Conservation (phyloP, 257 asterid species). For the Leptodermis oblonga region DNA sequence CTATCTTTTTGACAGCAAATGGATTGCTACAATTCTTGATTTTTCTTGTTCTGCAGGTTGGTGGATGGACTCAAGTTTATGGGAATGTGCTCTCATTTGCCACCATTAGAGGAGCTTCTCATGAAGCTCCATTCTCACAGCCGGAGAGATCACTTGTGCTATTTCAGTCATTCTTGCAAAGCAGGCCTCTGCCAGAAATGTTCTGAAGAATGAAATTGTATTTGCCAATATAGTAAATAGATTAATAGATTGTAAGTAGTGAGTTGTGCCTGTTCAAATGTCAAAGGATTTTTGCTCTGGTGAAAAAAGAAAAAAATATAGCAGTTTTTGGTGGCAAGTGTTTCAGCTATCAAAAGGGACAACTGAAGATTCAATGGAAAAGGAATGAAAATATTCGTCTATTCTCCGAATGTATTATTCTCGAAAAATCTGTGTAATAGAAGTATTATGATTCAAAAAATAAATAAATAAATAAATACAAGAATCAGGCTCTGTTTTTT, state of each 20-base stretch:
- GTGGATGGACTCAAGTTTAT: conserved; percentile 71
- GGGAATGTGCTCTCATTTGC: conserved; percentile 62
- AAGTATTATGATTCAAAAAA: too few species aligned
- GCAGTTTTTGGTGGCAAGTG: neutral
- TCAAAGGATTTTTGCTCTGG: neutral
- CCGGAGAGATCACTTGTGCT: conserved; percentile 67
- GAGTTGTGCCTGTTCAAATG: neutral
- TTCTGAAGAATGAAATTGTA: conserved; percentile 20
- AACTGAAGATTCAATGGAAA: neutral
- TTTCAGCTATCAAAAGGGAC: neutral
- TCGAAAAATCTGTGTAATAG: too few species aligned
- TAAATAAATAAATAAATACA: too few species aligned
- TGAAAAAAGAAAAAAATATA: neutral
- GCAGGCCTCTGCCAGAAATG: conserved; percentile 51
- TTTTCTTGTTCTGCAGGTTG: conserved; percentile 37
- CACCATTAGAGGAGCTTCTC: conserved; percentile 73
- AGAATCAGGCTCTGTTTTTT: too few species aligned
- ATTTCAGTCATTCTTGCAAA: conserved; percentile 54
- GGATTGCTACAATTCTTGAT: too few species aligned
- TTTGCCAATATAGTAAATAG: conserved; percentile 12
- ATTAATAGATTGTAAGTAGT: conserved; percentile 13
- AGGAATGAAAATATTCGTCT: neutral
- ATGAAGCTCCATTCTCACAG: conserved; percentile 76
- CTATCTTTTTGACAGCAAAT: too few species aligned
- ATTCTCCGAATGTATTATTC: too few species aligned